These are phyloP conservation scores for Tubosaeta sp. DNA, from an alignment of 768 basidiomycete genomes.

Conservation along the genomic window DNA sequence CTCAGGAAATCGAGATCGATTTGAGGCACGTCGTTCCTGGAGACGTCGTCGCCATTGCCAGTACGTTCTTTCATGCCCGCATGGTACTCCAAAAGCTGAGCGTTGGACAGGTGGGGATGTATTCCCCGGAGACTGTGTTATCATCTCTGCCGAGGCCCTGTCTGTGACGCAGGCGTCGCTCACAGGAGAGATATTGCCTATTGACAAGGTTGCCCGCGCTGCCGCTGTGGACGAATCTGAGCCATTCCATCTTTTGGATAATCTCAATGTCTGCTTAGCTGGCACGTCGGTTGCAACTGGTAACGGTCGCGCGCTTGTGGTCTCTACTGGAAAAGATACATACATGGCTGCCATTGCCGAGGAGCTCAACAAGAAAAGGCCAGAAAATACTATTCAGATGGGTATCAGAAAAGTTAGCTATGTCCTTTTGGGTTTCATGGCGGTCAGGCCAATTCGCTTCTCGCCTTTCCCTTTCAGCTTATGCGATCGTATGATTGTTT, in stretches of 20 bases:
- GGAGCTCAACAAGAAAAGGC: constrained; percentile 29
- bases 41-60: constrained; percentile 29
- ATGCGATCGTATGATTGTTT: not conserved
- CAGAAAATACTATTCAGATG: constrained; percentile 31
- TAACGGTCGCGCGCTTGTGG: constrained; percentile 28
- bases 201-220: constrained; percentile 27
- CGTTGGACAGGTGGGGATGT: constrained; percentile 28
- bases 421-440: constrained; percentile 29
- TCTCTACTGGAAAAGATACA: constrained; percentile 30
- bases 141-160: constrained; percentile 33
- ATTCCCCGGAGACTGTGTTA: constrained; percentile 33
- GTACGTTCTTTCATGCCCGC: constrained; percentile 9
- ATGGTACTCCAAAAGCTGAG: not conserved
- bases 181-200: constrained; percentile 34
- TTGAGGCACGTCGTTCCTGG: constrained; percentile 30
- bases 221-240: constrained; percentile 13
- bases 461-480: not conserved
- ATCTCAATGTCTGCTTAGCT: constrained; percentile 30
- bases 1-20: constrained; percentile 29
- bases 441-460: constrained; percentile 11
- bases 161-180: constrained; percentile 34
- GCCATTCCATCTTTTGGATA: constrained; percentile 29
- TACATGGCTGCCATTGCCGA: constrained; percentile 35
- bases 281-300: constrained; percentile 34
- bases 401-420: constrained; percentile 34